Percentiles rank a stretch among this genome's conserved stretches.
Conservation (phyloP, 108 stramenopile species). For the Aurantiochytrium sp. region DNA sequence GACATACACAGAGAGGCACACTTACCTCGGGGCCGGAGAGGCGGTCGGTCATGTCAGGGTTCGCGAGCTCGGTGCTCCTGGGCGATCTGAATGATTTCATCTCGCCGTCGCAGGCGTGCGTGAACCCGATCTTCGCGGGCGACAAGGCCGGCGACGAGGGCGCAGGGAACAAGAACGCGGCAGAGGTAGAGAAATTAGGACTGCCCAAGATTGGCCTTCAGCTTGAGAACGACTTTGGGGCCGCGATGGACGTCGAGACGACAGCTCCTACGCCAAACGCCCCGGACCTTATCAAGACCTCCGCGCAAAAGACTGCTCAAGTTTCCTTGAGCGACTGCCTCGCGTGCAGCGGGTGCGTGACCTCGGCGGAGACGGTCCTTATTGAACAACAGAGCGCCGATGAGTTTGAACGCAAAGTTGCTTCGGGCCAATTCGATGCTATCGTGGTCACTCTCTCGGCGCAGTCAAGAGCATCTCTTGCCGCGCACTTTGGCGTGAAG, state of each 20-base stretch:
- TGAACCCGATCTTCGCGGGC: conserved; percentile 46
- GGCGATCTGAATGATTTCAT: conserved; percentile 56
- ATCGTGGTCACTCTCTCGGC: background rate
- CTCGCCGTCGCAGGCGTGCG: conserved; percentile 51
- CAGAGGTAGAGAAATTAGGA: background rate
- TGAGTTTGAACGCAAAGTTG: background rate
- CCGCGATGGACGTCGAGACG: conserved; percentile 5
- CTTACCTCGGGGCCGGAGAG: too few relatives aligned
- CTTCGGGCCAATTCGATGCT: background rate
- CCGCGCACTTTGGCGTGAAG: background rate
- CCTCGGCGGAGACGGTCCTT: conserved; percentile 93
- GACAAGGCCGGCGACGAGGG: background rate
- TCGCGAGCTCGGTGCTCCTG: conserved; percentile 37
- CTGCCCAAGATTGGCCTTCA: conserved; percentile 28
- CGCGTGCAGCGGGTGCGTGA: conserved; percentile 95
- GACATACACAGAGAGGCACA: too few relatives aligned
- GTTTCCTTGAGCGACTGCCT: conserved; percentile 94
- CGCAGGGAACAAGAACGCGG: background rate
- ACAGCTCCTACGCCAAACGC: background rate
- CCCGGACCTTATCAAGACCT: conserved; percentile 46
- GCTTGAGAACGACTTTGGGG: conserved; percentile 23
- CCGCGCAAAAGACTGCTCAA: conserved; percentile 22
- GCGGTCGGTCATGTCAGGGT: background rate
- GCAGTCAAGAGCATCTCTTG: background rate
- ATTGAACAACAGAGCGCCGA: conserved; percentile 66